Evolutionary conservation across 129 eudicot genomes (phyloP).

Genomic region (Sambucus nigra): DNA sequence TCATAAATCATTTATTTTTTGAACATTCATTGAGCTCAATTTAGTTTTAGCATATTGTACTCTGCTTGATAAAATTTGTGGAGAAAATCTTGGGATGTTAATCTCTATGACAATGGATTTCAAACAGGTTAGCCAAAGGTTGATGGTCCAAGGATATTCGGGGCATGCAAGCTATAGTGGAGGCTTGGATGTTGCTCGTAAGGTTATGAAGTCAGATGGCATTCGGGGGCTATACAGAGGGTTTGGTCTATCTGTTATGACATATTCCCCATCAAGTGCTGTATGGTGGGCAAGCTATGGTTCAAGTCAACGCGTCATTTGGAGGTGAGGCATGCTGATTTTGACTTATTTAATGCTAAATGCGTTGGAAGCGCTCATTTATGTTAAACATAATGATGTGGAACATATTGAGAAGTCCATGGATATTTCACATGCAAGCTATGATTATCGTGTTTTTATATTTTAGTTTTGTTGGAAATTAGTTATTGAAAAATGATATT

Average conservation of each 20-base stretch:
- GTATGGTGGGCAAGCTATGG: slow-evolving; percentile 99
- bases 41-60: background rate
- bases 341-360: background rate
- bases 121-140: slow-evolving; percentile 80
- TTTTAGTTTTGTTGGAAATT: background rate
- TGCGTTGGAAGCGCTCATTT: background rate
- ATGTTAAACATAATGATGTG: background rate
- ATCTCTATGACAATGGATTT: background rate
- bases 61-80: background rate
- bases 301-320: slow-evolving; percentile 89
- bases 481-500: too few species aligned
- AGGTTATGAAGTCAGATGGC: slow-evolving; percentile 78
- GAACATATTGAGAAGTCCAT: background rate
- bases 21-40: too few species aligned
- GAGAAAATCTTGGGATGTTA: slow-evolving; percentile 2
- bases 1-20: background rate
- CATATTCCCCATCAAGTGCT: slow-evolving; percentile 95
- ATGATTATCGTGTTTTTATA: background rate
- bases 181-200: slow-evolving; percentile 87
- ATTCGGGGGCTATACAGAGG: slow-evolving; percentile 90
- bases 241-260: slow-evolving; percentile 92
- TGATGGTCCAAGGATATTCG: slow-evolving; percentile 99
- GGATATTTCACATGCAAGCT: too few species aligned
- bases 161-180: slow-evolving; percentile 91
- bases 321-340: slow-evolving; percentile 48